phyloP scores from a whole-genome alignment of 306 rosid species.

The Canavalia ensiformis region DNA sequence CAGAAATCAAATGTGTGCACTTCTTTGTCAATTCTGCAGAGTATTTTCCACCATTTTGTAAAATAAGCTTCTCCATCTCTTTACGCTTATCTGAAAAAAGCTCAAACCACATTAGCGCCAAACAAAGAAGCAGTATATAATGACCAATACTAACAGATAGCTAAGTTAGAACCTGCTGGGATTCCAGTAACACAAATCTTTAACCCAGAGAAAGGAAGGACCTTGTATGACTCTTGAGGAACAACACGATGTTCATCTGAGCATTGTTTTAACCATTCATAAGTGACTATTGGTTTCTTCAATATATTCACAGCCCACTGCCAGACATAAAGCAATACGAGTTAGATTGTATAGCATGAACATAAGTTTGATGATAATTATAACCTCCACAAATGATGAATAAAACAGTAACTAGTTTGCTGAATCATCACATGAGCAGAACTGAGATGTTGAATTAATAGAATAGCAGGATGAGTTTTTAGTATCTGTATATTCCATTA shows the following conservation, averaged over 20 bases:
- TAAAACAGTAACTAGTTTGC: conserved; percentile 24
- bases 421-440: conserved; percentile 31
- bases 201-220: conserved; percentile 92
- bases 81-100: conserved; percentile 76
- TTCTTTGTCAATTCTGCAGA: conserved; percentile 85
- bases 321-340: conserved; percentile 44
- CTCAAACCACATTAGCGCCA: conserved; percentile 50
- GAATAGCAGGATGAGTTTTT: conserved; percentile 30
- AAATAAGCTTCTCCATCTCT: conserved; percentile 74
- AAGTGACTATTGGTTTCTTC: conserved; percentile 93
- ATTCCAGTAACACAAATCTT: conserved; percentile 85
- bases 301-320: conserved; percentile 93
- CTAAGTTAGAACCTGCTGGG: conserved; percentile 74
- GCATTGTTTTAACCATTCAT: conserved; percentile 91
- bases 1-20: conserved; percentile 92
- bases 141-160: conserved; percentile 50
- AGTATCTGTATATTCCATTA: conserved; percentile 14
- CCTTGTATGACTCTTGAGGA: conserved; percentile 88
- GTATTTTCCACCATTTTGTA: conserved; percentile 89
- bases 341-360: conserved; percentile 44
- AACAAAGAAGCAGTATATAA: conserved; percentile 38
- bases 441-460: conserved; percentile 34
- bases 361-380: conserved; percentile 19
- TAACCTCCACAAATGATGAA: conserved; percentile 31
- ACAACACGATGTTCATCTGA: conserved; percentile 91